phyloP scores from a whole-genome alignment of 192 early-diverging fungal genomes.

The Coemansia sp. region DNA sequence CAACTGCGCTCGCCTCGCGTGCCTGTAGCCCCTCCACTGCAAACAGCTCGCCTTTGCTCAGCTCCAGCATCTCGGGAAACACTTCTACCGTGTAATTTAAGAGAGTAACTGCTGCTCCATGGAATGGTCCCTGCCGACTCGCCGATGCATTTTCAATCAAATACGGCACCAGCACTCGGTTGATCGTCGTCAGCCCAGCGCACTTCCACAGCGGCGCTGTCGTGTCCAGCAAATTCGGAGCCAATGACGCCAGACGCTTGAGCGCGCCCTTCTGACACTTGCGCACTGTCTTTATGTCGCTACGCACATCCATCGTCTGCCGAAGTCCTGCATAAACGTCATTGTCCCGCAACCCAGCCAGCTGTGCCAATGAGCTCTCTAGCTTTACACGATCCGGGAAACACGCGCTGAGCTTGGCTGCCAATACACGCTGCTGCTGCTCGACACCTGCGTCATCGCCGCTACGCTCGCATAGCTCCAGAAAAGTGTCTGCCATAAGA shows the following conservation, averaged over 20 bases:
- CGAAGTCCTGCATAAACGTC: slow-evolving; percentile 67
- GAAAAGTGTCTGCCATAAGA: slow-evolving; percentile 57
- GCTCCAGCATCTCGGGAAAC: slow-evolving; percentile 46
- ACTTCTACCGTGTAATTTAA: slow-evolving; percentile 33
- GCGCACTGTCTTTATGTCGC: slow-evolving; percentile 69
- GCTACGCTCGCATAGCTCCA: slow-evolving; percentile 66
- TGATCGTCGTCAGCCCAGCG: slow-evolving; percentile 71
- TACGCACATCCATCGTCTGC: slow-evolving; percentile 68
- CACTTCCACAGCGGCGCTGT: slow-evolving; percentile 74
- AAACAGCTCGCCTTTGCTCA: slow-evolving; percentile 37
- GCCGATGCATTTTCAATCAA: slow-evolving; percentile 58
- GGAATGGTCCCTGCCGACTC: slow-evolving; percentile 11
- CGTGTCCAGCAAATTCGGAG: slow-evolving; percentile 64
- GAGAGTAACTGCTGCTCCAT: slow-evolving; percentile 23
- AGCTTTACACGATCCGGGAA: slow-evolving; percentile 68
- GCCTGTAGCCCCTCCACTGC: slow-evolving; percentile 28
- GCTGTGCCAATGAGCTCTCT: slow-evolving; percentile 64
- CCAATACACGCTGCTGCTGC: slow-evolving; percentile 55
- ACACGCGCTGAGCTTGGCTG: slow-evolving; percentile 58
- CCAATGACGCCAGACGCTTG: slow-evolving; percentile 63
- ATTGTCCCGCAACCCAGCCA: slow-evolving; percentile 67
- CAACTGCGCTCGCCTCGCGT: slow-evolving; percentile 7
- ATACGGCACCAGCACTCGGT: slow-evolving; percentile 61
- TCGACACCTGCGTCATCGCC: slow-evolving; percentile 44
- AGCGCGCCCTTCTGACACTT: slow-evolving; percentile 72